Base-by-base conservation (phyloP, 768 basidiomycete genomes). In the Fomitopsis serialis region DNA sequence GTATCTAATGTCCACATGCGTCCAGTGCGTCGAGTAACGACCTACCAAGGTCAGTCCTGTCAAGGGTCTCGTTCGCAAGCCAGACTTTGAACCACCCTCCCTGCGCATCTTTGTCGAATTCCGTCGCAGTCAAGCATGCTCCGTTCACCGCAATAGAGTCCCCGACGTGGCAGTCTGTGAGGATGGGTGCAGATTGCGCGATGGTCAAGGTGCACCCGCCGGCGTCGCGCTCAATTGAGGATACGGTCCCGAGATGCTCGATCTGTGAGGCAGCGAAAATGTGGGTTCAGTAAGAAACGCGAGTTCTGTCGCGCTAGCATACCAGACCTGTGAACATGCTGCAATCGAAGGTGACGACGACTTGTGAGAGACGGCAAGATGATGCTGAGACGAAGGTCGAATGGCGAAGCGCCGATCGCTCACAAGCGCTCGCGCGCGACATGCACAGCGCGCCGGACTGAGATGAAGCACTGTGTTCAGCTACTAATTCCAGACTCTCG, bases 41-140 rank as follows among this genome's bases (percentile, higher is more conserved):
- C 73, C 61, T 65, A 90, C 96, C 97, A 29, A 98, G 74, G 72
- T 98, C 90, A 2, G 95, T 98, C 68, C 92, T 76, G 50, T 82
- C 78, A 54, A 99, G 72, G 13, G 97, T 98, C 75, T 99, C 97
- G 61, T 96, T 95, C 43, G 96, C 95, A 45, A 99, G 73, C 79
- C 94, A 96, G 45, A 98, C 92, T 63, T 82, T 89, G 76, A 99
- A 98, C 79, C 82, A 88, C 5, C 91, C 91, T 0, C 82, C 85
- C 2, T 78, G 61, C 40, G 76, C 72, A 29, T 70, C 71, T 56
- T 75, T 69, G 63, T 88, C 78, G 62, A 96, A 98, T 62, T 82
- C 83, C 1, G 87, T 94, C 42, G 96, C 96, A 0, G 97, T 98
- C 65, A 99, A 67, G 66, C 97, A 98, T 32, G 79, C 79, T 10